Evolutionary conservation across 2,329 filamentous ascomycete genomes (phyloP).

Genomic region (Acephala macrosclerotiorum): DNA sequence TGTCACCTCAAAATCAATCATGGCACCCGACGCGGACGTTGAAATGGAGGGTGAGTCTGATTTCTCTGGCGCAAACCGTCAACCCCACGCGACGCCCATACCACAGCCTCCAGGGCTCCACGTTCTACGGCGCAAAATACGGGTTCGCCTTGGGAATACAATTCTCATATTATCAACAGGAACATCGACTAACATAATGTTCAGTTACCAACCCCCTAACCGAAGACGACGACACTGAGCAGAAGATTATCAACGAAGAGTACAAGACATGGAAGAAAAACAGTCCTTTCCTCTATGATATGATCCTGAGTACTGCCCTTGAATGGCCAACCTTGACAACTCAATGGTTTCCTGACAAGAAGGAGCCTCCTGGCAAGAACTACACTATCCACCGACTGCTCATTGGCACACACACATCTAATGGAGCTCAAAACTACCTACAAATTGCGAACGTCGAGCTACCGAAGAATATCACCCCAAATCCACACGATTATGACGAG

Average conservation of each 20-base stretch:
- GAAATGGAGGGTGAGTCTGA: slow-evolving; percentile 56
- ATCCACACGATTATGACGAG: slow-evolving; percentile 87
- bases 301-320: slow-evolving; percentile 92
- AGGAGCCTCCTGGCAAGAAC: slow-evolving; percentile 85
- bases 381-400: slow-evolving; percentile 88
- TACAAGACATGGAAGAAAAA: slow-evolving; percentile 99
- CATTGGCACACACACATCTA: slow-evolving; percentile 93
- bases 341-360: slow-evolving; percentile 97
- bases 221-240: slow-evolving; percentile 75
- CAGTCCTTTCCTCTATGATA: slow-evolving; percentile 96
- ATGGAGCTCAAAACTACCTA: slow-evolving; percentile 85
- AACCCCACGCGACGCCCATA: neutral
- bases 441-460: slow-evolving; percentile 96
- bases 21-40: slow-evolving; percentile 55
- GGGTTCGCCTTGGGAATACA: too few relatives aligned
- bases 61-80: slow-evolving; percentile 8
- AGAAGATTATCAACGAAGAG: slow-evolving; percentile 96
- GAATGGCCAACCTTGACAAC: slow-evolving; percentile 98
- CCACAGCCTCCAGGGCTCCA: too few relatives aligned
- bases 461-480: slow-evolving; percentile 78
- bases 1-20: slow-evolving; percentile 35
- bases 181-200: slow-evolving; percentile 46
- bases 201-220: slow-evolving; percentile 60
- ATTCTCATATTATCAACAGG: too few relatives aligned
- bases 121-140: too few relatives aligned